A percentile compares a stretch with the other conserved stretches of the same genome.
Conservation (phyloP, 768 basidiomycete genomes). For the Hypholoma sublateritium region DNA sequence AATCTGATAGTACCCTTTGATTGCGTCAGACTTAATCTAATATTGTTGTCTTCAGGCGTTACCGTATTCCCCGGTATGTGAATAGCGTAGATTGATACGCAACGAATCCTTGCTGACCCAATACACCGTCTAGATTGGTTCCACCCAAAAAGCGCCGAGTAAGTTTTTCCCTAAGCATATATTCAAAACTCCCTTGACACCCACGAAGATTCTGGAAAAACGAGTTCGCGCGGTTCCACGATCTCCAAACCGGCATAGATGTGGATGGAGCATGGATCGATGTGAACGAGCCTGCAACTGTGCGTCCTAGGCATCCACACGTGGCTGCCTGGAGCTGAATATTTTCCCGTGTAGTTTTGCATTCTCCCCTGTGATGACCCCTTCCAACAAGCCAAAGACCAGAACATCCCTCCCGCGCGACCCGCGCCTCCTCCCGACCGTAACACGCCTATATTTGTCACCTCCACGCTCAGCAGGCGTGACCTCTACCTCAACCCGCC, state of each 20-base stretch:
- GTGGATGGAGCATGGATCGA: conserved; percentile 78
- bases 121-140: conserved; percentile 59
- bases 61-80: conserved; percentile 53
- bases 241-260: conserved; percentile 51
- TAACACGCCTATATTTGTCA: conserved; percentile 49
- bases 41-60: conserved; percentile 36
- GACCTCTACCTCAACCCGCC: conserved; percentile 48
- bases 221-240: conserved; percentile 60
- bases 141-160: conserved; percentile 51
- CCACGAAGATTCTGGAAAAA: conserved; percentile 55
- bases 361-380: conserved; percentile 60
- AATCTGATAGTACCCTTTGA: conserved; percentile 5
- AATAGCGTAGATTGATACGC: conserved; percentile 53
- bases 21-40: background rate
- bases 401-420: conserved; percentile 55
- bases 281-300: conserved; percentile 74
- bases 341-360: conserved; percentile 48
- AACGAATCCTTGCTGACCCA: too few species aligned
- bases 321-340: background rate
- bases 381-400: conserved; percentile 52
- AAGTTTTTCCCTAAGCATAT: background rate
- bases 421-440: conserved; percentile 49
- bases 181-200: background rate
- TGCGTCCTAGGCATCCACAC: conserved; percentile 19
- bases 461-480: conserved; percentile 19